Conservation (phyloP, 768 basidiomycete genomes). For the Lactarius sp. region DNA sequence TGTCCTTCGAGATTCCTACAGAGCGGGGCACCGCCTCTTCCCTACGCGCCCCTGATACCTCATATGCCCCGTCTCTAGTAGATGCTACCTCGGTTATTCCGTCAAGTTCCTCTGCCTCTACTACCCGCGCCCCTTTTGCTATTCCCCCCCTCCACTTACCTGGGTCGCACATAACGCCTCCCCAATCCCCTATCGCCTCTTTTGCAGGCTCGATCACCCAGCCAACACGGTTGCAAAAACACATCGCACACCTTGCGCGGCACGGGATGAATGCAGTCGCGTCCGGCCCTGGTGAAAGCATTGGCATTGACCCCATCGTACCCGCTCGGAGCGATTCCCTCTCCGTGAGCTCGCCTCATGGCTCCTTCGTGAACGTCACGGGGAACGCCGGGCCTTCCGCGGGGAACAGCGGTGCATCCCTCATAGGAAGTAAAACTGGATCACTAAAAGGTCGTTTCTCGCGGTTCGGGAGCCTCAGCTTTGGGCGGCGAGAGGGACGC, state of each 20-base stretch:
- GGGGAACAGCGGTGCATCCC: slow-evolving; percentile 48
- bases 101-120: slow-evolving; percentile 31
- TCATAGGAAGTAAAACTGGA: slow-evolving; percentile 56
- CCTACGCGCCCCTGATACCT: slow-evolving; percentile 6
- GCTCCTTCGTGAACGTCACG: slow-evolving; percentile 71
- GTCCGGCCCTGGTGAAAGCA: slow-evolving; percentile 62
- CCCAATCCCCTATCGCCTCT: slow-evolving; percentile 32
- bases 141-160: slow-evolving; percentile 54
- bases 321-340: slow-evolving; percentile 50
- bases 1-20: slow-evolving; percentile 54
- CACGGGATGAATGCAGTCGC: slow-evolving; percentile 82
- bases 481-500: slow-evolving; percentile 45
- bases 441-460: slow-evolving; percentile 72
- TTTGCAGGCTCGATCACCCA: slow-evolving; percentile 38
- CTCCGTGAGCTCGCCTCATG: slow-evolving; percentile 63
- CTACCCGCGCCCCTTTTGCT: slow-evolving; percentile 33
- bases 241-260: slow-evolving; percentile 74
- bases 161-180: slow-evolving; percentile 41
- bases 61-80: slow-evolving; percentile 19
- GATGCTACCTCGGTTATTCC: slow-evolving; percentile 42
- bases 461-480: slow-evolving; percentile 68
- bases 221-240: slow-evolving; percentile 67
- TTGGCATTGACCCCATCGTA: slow-evolving; percentile 13
- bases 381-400: slow-evolving; percentile 37
- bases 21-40: slow-evolving; percentile 35